Conservation (phyloP, 805 yeast species). For the Kodamaea jinghongensis region DNA sequence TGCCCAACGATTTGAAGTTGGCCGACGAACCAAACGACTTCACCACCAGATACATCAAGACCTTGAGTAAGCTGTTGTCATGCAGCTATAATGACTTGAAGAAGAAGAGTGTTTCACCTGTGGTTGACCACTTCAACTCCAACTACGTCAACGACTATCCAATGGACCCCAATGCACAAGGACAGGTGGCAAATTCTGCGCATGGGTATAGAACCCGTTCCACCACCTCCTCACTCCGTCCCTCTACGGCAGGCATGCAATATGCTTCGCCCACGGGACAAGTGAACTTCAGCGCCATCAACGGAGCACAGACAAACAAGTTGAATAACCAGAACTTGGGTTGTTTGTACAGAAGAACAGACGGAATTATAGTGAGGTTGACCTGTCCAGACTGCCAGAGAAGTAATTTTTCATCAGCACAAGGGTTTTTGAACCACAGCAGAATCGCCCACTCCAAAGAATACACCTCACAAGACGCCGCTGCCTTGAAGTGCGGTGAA, state of each 20-base stretch:
- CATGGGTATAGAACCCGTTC: slow-evolving; percentile 44
- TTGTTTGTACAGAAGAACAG: slow-evolving; percentile 64
- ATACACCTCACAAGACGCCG: slow-evolving; percentile 69
- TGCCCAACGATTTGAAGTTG: slow-evolving; percentile 38
- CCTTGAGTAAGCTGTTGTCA: slow-evolving; percentile 33
- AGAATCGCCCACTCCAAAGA: slow-evolving; percentile 72
- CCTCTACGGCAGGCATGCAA: slow-evolving; percentile 37
- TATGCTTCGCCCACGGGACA: slow-evolving; percentile 6
- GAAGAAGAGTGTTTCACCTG: slow-evolving; percentile 8
- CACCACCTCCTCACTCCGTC: slow-evolving; percentile 53
- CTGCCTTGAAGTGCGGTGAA: slow-evolving; percentile 66
- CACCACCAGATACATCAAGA: slow-evolving; percentile 40
- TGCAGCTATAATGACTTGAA: slow-evolving; percentile 30
- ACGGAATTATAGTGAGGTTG: slow-evolving; percentile 66
- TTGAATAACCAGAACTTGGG: slow-evolving; percentile 25
- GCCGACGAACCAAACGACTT: slow-evolving; percentile 45
- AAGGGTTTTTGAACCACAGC: slow-evolving; percentile 76
- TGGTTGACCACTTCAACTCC: slow-evolving; percentile 5
- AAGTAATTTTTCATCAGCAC: slow-evolving; percentile 72
- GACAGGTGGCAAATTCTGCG: slow-evolving; percentile 1
- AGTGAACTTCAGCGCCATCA: slow-evolving; percentile 4
- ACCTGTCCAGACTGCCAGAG: slow-evolving; percentile 68
- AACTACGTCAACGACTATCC: slow-evolving; percentile 7
- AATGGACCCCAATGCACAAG: not conserved
- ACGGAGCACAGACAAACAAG: not conserved